A percentile compares a stretch with the other conserved stretches of the same genome.
Evolutionary conservation across 495 filamentous ascomycete species (phyloP).

Genomic region (Penicillium ucsense): DNA sequence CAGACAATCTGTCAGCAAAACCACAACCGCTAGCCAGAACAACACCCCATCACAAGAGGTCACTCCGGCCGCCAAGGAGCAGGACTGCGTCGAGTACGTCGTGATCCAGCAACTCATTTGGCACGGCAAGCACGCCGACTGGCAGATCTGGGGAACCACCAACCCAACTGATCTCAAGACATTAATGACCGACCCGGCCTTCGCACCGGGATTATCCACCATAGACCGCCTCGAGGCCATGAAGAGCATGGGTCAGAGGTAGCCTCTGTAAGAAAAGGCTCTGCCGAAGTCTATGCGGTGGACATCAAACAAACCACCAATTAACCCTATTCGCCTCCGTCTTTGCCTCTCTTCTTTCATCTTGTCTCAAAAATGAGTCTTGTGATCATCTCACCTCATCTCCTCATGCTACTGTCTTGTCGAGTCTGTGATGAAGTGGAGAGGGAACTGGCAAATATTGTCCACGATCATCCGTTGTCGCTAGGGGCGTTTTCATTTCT

Average conservation of each 20-base stretch:
- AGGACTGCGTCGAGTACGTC: constrained; percentile 66
- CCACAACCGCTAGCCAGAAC: background rate
- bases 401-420: background rate
- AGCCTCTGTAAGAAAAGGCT: too few relatives aligned
- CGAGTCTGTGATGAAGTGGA: background rate
- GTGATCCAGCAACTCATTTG: constrained; percentile 56
- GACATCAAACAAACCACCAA: too few relatives aligned
- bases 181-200: constrained; percentile 24
- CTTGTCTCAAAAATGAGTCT: background rate
- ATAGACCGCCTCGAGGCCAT: constrained; percentile 28
- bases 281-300: too few relatives aligned
- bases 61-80: constrained; percentile 37
- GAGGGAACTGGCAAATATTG: background rate
- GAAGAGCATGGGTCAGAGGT: constrained; percentile 13
- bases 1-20: constrained; percentile 43
- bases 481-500: background rate
- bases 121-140: constrained; percentile 48
- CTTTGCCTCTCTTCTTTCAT: background rate
- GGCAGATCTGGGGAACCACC: constrained; percentile 69
- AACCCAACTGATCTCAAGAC: constrained; percentile 48
- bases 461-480: background rate
- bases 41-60: background rate
- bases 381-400: too few relatives aligned
- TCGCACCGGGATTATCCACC: constrained; percentile 21
- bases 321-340: too few relatives aligned